Evolutionary conservation across 257 asterid genomes (phyloP).

Genomic region (Solanum tacnaense): DNA sequence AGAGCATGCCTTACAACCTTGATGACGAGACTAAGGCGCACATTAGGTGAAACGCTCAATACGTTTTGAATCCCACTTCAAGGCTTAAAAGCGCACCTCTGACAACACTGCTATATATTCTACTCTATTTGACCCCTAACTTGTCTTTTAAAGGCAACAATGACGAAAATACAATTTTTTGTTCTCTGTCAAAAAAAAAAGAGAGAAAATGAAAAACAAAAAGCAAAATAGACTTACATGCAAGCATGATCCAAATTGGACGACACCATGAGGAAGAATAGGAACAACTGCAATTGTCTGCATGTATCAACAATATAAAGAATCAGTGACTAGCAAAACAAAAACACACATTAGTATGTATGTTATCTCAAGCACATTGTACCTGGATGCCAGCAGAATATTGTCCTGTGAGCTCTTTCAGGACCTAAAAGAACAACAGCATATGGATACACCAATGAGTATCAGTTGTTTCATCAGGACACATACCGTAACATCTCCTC

Average conservation of each 20-base stretch:
- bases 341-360: not conserved
- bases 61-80: not conserved
- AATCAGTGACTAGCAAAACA: not conserved
- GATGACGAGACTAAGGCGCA: not conserved
- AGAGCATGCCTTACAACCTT: not conserved
- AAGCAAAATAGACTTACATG: conserved; percentile 15
- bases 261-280: conserved; percentile 85
- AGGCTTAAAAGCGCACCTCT: not conserved
- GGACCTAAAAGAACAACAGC: conserved; percentile 33
- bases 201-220: not conserved
- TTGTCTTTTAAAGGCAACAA: not conserved
- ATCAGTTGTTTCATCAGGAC: not conserved
- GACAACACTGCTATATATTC: not conserved
- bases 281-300: conserved; percentile 87
- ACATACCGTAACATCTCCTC: not conserved
- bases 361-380: not conserved
- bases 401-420: conserved; percentile 56
- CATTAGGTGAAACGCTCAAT: not conserved
- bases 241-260: conserved; percentile 74
- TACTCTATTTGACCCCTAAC: not conserved
- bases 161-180: not conserved
- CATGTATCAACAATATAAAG: conserved; percentile 1
- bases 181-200: not conserved
- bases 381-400: conserved; percentile 95
- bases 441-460: not conserved